phyloP scores from a whole-genome alignment of 2,329 filamentous ascomycete species.

The Aspergillus amoenus region DNA sequence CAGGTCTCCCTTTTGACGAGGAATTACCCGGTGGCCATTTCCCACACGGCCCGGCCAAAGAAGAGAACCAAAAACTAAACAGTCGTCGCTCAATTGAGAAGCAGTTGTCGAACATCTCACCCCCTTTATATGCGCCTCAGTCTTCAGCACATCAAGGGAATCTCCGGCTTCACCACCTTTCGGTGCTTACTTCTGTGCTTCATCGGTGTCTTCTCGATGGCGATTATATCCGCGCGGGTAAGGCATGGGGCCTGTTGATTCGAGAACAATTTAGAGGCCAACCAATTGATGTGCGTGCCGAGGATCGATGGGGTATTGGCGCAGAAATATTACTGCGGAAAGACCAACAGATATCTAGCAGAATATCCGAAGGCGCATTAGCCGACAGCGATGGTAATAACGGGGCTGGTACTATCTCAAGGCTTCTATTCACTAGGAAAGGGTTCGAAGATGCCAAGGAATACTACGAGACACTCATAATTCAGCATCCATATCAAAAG shows the following conservation, averaged over 20 bases:
- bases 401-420: constrained; percentile 6
- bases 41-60: constrained; percentile 36
- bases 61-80: constrained; percentile 8
- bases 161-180: constrained; percentile 56
- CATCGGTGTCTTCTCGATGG: constrained; percentile 70
- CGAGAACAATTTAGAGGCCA: constrained; percentile 58
- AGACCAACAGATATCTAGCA: constrained; percentile 28
- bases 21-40: constrained; percentile 42
- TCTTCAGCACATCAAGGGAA: constrained; percentile 33
- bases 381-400: neutral
- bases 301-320: constrained; percentile 77
- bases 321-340: constrained; percentile 76
- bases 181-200: constrained; percentile 66
- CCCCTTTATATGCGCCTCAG: constrained; percentile 35
- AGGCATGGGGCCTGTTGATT: constrained; percentile 73
- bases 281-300: constrained; percentile 66
- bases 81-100: constrained; percentile 22
- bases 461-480: constrained; percentile 77
- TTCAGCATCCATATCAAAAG: constrained; percentile 71
- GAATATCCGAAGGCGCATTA: neutral
- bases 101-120: constrained; percentile 31
- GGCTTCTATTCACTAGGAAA: constrained; percentile 41
- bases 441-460: constrained; percentile 60
- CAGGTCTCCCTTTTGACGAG: constrained; percentile 39
- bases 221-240: constrained; percentile 69